phyloP scores from a whole-genome alignment of 1,284 basidiomycete species.

The Tilletia caries region DNA sequence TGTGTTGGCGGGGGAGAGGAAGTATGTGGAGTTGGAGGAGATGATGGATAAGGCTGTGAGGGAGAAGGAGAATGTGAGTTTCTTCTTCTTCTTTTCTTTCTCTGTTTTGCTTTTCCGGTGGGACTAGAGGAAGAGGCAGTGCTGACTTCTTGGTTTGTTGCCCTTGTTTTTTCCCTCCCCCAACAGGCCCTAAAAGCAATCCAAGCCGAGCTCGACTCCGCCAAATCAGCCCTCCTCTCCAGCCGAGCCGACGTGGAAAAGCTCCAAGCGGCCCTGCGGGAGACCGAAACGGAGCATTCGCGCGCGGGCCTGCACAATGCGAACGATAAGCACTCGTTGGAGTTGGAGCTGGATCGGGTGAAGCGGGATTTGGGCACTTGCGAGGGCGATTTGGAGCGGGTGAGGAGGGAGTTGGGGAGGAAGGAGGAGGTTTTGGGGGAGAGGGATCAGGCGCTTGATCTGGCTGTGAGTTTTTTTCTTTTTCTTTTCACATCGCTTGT shows the following conservation, averaged over 20 bases:
- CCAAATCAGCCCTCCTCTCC: slow-evolving; percentile 32
- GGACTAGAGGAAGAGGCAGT: too few relatives aligned
- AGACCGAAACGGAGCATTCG: slow-evolving; percentile 60
- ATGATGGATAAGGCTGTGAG: slow-evolving; percentile 36
- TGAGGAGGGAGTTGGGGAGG: slow-evolving; percentile 69
- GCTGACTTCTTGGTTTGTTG: background rate
- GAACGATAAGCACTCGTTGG: slow-evolving; percentile 77
- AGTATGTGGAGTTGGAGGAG: slow-evolving; percentile 41
- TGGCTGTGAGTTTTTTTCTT: slow-evolving; percentile 57
- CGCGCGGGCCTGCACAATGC: slow-evolving; percentile 75
- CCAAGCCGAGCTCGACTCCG: slow-evolving; percentile 38
- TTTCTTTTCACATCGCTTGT: slow-evolving; percentile 9
- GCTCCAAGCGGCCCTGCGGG: slow-evolving; percentile 70
- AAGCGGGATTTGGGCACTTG: slow-evolving; percentile 76
- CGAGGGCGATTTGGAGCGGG: slow-evolving; percentile 74
- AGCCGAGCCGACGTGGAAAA: slow-evolving; percentile 35
- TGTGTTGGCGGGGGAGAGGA: slow-evolving; percentile 55
- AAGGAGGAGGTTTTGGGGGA: slow-evolving; percentile 66
- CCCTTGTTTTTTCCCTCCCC: background rate
- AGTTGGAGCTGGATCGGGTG: slow-evolving; percentile 83
- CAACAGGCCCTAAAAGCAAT: slow-evolving; percentile 29
- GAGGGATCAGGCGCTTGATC: slow-evolving; percentile 68
- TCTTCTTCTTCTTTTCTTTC: background rate
- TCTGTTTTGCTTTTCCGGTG: background rate
- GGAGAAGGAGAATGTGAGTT: slow-evolving; percentile 35